Base-by-base conservation (phyloP, 345 rosid species). In the Clarkia xantiana region DNA sequence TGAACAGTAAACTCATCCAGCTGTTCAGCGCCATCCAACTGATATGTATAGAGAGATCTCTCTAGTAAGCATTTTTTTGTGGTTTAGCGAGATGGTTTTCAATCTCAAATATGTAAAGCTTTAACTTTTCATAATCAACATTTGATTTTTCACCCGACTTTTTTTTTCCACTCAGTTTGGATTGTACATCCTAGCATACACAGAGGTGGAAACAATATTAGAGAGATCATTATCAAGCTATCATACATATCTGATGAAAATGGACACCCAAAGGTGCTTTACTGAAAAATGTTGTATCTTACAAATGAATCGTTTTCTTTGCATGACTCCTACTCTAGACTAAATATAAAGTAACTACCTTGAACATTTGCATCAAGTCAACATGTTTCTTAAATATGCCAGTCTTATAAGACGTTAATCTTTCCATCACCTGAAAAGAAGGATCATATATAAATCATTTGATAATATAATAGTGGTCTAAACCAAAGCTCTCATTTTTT, bases 111-210 rank as follows among this genome's bases (percentile, higher is more conserved):
- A 91, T 52, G 54, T 91, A 91, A 58, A 75, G 75, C 62, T 87
- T 91, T 66, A 91, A 70, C 76, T 86, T 86, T 72, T 91, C 98
- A 58, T 91, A 84, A 55, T 80, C 90, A 63, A 84, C 73, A 75
- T 73, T 77, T 17, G 98, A 84, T 70, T 91, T 96, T 72, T 91
- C 98, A 17, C 86, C 94, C n/a, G 95, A 94, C 64, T 84, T 91
- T 59, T 91, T 96, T 63, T 91, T 91, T 53, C 98, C 96, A 44
- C 90, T 91, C 58, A 91, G 93, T 75, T 68, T 86, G 39, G 88
- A 66, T 59, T 91, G 98, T 44, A 87, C 96, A 59, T 87, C 96
- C 96, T 91, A 83, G 54, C 54, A 47, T 56, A 55, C 44, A 49
- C 13, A 40, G 25, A 45, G 25, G 62, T 13, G 14, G 9, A 42